Evolutionary conservation across 176 grass and related monocot species (phyloP).

Genomic region (Dendrocalamus sinicus): DNA sequence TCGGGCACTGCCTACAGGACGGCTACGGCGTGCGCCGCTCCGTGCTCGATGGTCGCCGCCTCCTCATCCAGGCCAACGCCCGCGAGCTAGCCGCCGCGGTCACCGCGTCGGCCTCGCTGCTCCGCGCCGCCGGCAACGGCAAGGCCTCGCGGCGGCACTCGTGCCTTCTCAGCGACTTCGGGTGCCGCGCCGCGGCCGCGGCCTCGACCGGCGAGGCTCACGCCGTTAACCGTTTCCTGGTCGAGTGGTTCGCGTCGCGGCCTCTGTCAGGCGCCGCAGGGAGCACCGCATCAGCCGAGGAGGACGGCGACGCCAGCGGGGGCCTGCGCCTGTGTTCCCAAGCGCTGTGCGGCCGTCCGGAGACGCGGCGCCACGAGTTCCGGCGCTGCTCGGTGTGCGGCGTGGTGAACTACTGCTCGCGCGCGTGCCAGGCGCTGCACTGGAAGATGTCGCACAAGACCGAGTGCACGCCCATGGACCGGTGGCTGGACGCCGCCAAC

Average conservation of each 20-base stretch:
- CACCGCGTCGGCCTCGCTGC: constrained; percentile 22
- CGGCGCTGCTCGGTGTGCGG: constrained; percentile 78
- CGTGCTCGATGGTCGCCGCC: constrained; percentile 56
- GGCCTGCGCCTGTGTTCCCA: constrained; percentile 69
- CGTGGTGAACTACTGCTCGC: constrained; percentile 80
- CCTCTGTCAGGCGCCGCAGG: background rate
- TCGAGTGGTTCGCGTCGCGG: constrained; percentile 65
- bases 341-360: constrained; percentile 59
- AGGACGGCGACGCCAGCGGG: background rate
- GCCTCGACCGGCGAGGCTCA: constrained; percentile 51
- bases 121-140: background rate
- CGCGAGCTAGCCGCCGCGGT: constrained; percentile 45
- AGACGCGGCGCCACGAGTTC: constrained; percentile 78
- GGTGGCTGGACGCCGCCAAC: constrained; percentile 50
- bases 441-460: constrained; percentile 78
- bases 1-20: constrained; percentile 82
- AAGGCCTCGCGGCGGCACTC: constrained; percentile 17
- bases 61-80: constrained; percentile 72
- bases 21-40: constrained; percentile 69
- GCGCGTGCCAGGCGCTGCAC: constrained; percentile 83
- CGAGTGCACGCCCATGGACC: constrained; percentile 62
- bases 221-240: constrained; percentile 70
- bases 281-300: background rate
- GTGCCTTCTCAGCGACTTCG: constrained; percentile 56
- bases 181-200: constrained; percentile 41